phyloP scores from a whole-genome alignment of 352 stramenopile species.

The Globisporangium polare region DNA sequence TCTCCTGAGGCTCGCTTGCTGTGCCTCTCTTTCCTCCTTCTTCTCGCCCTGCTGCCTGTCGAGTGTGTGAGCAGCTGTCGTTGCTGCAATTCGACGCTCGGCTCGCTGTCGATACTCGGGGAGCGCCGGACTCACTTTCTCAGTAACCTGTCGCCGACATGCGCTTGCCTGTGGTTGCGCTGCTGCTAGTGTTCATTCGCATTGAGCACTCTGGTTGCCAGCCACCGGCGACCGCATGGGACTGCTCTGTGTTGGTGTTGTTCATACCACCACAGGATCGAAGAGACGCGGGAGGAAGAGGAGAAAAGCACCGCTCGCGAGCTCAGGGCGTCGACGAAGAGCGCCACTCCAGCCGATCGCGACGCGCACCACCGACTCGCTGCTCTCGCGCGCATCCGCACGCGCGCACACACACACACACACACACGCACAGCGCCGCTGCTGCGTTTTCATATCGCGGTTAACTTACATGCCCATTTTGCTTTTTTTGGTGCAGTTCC shows the following conservation, averaged over 20 bases:
- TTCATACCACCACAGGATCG: background rate
- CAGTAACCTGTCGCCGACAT: background rate
- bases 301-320: background rate
- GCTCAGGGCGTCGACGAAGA: background rate
- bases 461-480: conserved; percentile 86
- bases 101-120: background rate
- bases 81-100: no score
- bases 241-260: no score
- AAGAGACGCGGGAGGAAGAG: background rate
- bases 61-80: background rate
- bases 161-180: background rate
- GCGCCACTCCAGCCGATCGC: background rate
- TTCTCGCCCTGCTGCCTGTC: background rate
- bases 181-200: background rate
- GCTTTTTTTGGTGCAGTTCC: conserved; percentile 82
- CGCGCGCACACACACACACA: no score
- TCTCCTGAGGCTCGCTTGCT: background rate
- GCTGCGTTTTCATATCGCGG: conserved; percentile 10
- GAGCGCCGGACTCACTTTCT: background rate
- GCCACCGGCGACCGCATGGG: no score
- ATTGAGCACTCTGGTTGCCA: background rate
- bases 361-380: background rate
- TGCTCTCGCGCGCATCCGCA: conserved; percentile 1
- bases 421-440: background rate
- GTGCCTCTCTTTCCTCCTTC: background rate